Percentiles rank a stretch among this genome's conserved stretches.
phyloP scores from a whole-genome alignment of 108 stramenopile species.

The Nitzschia sp. region DNA sequence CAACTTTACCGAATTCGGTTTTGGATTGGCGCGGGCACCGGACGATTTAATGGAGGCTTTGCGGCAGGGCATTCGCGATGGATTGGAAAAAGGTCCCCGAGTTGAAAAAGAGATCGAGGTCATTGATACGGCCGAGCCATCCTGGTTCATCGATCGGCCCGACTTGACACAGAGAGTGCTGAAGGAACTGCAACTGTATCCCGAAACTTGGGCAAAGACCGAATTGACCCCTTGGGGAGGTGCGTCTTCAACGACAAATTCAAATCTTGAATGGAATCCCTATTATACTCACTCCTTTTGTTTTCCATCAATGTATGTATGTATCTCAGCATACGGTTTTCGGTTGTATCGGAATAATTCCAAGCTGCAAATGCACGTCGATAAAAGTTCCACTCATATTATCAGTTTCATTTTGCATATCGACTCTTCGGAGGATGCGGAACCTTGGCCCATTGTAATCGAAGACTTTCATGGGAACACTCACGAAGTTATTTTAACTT shows the following conservation, averaged over 20 bases:
- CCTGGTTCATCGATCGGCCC: slow-evolving; percentile 48
- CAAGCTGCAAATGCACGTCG: slow-evolving; percentile 75
- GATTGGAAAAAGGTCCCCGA: slow-evolving; percentile 20
- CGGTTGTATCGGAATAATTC: slow-evolving; percentile 80
- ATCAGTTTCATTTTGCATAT: slow-evolving; percentile 84
- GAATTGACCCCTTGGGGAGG: slow-evolving; percentile 41
- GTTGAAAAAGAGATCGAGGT: slow-evolving; percentile 44
- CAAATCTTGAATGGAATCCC: neutral
- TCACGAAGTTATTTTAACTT: slow-evolving; percentile 53
- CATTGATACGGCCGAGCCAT: slow-evolving; percentile 38
- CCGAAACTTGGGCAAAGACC: slow-evolving; percentile 67
- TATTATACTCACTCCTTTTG: neutral
- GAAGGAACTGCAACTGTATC: slow-evolving; percentile 56
- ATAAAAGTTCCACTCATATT: slow-evolving; percentile 75
- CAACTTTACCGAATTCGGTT: slow-evolving; percentile 78
- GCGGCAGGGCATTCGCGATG: slow-evolving; percentile 43
- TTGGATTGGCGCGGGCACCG: slow-evolving; percentile 69
- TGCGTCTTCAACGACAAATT: slow-evolving; percentile 4
- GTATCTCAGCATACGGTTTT: slow-evolving; percentile 67
- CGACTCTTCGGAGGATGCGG: slow-evolving; percentile 67
- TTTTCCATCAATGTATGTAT: too few species aligned
- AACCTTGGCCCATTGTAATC: slow-evolving; percentile 72
- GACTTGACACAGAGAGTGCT: slow-evolving; percentile 52
- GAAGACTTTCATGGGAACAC: slow-evolving; percentile 36
- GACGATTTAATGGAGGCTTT: slow-evolving; percentile 51